A percentile compares a stretch with the other conserved stretches of the same genome.
These are phyloP conservation scores for Xylaria scruposa DNA, from an alignment of 495 filamentous ascomycete species.

Conservation along the genomic window DNA sequence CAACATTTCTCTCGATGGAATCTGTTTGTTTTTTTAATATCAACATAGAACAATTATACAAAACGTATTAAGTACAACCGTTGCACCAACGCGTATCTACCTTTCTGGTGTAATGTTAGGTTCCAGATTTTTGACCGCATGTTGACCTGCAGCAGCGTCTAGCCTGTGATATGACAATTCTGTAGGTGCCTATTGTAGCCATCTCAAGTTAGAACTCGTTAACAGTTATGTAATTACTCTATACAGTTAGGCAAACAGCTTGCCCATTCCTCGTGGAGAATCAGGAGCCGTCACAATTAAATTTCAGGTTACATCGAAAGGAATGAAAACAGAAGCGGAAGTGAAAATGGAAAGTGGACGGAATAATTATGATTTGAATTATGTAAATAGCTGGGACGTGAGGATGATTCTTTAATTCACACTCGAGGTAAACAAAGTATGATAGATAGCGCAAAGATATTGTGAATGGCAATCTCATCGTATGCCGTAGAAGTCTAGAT, in stretches of 20 bases:
- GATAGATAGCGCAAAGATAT: background rate
- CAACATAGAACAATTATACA: background rate
- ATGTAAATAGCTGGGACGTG: background rate
- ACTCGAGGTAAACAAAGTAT: background rate
- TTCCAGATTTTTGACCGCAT: background rate
- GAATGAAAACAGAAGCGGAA: background rate
- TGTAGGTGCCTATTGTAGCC: background rate
- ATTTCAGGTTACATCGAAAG: background rate
- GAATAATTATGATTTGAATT: background rate
- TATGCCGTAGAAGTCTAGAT: background rate
- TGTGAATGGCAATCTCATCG: background rate
- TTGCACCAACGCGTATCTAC: background rate
- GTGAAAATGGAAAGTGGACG: background rate
- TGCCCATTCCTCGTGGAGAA: background rate
- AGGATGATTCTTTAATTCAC: background rate
- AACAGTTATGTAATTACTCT: background rate
- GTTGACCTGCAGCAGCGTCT: background rate
- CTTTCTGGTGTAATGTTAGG: background rate
- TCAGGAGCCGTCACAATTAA: background rate
- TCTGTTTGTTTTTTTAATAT: background rate
- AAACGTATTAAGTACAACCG: background rate
- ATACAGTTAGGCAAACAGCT: background rate
- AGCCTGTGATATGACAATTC: background rate
- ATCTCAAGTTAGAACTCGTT: background rate
- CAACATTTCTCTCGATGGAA: background rate